Evolutionary conservation across 2,329 filamentous ascomycete species (phyloP), one percentile per base, ranked within the genome.

Genomic region (Aureobasidium sp.): DNA sequence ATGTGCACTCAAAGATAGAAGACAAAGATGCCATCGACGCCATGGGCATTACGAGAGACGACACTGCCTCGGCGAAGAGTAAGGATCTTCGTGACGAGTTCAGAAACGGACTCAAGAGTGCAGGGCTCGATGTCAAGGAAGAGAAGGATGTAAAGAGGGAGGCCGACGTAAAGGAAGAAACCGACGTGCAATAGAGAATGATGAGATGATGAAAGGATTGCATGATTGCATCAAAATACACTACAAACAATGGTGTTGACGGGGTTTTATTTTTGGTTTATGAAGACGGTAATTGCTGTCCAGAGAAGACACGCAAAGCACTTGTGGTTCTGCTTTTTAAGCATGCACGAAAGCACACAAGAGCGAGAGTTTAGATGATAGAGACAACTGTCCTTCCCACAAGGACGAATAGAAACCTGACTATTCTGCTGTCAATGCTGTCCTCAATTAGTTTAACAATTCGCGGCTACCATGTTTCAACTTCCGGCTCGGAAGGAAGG

Each of bases 41-140:
- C 41, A 54, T 62, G 52, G 45, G 45, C 16, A 55, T 37, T 7
- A 30, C 25, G 9, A 57, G 44, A 27, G 34, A 52, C 53, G 57
- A 59, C 32, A 39, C 44, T 45, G 29, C 42, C 16, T 21, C 44
- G 7, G 49, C 13, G 21, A 57, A 63, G 13, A 54, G 29, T 6
- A 65, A 62, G 0, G 76, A 79, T 67, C 62, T 76, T 7, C 77
- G 76, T 63, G 74, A 76, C 8, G 66, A 72, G 52, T 80, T 75
- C 63, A 69, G 74, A 65, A 65, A 72, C 29, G 74, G 74, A 0
- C 62, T 79, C 64, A 74, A 77, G 67, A 69, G 69, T 45, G 73
- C 73, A 11, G 77, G 78, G 1, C 65, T 79, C 29, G 73, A 76
- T 45, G 67, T 73, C 30, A 66, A 64, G 30, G 61, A 62, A 37